Evolutionary conservation across 129 eudicot species (phyloP).

Genomic region (Deinandra increscens): DNA sequence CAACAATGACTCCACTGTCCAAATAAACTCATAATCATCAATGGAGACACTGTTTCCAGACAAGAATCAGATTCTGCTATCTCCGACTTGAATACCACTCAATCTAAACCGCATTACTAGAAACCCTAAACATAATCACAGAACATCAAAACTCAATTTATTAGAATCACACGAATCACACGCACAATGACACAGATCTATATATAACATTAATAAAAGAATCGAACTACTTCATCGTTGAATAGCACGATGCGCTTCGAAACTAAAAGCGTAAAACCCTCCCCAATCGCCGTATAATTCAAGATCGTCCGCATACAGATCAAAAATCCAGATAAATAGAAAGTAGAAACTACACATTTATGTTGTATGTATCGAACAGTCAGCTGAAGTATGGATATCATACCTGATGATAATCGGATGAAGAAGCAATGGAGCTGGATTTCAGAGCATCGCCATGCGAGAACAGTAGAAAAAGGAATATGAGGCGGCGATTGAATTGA

Average conservation of each 20-base stretch:
- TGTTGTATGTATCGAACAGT: not conserved
- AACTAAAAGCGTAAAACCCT: not conserved
- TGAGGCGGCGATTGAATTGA: slow-evolving; percentile 18
- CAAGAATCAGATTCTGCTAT: not conserved
- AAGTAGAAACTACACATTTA: not conserved
- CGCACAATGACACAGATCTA: not conserved
- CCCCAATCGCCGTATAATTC: not conserved
- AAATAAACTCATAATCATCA: not conserved
- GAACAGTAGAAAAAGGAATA: slow-evolving; percentile 5
- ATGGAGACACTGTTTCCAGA: not conserved
- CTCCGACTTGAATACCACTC: not conserved
- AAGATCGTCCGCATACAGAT: not conserved
- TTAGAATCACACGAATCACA: not conserved
- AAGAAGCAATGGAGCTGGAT: not conserved
- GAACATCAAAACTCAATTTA: not conserved
- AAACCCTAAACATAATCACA: slow-evolving; percentile 18
- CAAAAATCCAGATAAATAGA: not conserved
- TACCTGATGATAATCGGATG: slow-evolving; percentile 15
- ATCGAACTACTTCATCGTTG: not conserved
- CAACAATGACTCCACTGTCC: slow-evolving; percentile 13
- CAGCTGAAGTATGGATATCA: not conserved
- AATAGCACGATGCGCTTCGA: not conserved
- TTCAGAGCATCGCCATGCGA: not conserved
- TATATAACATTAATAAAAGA: not conserved
- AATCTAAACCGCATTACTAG: slow-evolving; percentile 17